These are phyloP conservation scores for Aspergillus sp. DNA, from an alignment of 2,329 filamentous ascomycete species.

Conservation along the genomic window DNA sequence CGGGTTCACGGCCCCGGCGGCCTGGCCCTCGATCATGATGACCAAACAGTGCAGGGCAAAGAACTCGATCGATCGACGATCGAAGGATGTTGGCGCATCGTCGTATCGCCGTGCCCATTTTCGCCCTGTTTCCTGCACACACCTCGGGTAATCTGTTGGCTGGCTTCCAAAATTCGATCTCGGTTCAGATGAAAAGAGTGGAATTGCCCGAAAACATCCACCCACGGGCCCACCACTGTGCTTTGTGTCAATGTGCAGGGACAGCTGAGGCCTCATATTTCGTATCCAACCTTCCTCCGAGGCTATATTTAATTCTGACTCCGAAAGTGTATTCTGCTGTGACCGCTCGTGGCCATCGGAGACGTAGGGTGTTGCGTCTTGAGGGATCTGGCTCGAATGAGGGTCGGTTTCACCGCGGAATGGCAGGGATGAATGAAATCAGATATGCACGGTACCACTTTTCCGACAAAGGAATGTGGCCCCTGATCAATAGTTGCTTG, in stretches of 20 bases:
- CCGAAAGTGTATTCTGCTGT: not conserved
- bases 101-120: not conserved
- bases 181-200: not conserved
- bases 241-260: not conserved
- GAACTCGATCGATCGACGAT: not conserved
- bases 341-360: not conserved
- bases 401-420: not conserved
- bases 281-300: not conserved
- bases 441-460: not conserved
- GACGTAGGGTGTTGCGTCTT: not conserved
- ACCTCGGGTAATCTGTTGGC: not conserved
- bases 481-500: not conserved
- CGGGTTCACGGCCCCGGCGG: not conserved
- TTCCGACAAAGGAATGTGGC: not conserved
- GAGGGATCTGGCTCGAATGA: not conserved
- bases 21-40: not conserved
- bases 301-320: not conserved
- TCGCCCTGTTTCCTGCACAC: not conserved
- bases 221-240: not conserved
- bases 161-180: not conserved
- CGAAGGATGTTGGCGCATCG: not conserved
- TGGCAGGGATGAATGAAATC: constrained; percentile 8
- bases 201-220: not conserved
- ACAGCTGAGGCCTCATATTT: not conserved
- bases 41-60: not conserved